Base-by-base conservation (phyloP, 1,284 basidiomycete species). In the Schizopora paradoxa region DNA sequence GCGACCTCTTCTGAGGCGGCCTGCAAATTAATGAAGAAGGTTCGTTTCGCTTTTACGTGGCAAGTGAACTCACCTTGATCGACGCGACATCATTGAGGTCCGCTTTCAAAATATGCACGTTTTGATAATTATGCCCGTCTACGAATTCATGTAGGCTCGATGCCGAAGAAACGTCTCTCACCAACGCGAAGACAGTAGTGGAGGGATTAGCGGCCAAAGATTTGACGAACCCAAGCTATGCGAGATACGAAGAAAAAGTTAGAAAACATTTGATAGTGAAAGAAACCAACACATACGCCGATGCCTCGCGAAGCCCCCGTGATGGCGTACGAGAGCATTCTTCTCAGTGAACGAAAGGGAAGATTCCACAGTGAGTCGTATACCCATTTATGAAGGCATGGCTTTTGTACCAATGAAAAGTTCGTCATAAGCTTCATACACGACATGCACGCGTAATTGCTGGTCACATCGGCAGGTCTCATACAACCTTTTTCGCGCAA, bases 211-310 rank as follows among this genome's bases (percentile, higher is more conserved):
- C 29, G 19, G 48, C 52, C 16, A 67, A 54, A 25, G 62, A 56
- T 6, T 54, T 54, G 14, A 66, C 61, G 47, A 65, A 67, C 48
- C 62, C 66, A 33, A 62, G 54, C 65, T 67, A 22, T 21, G n/a
- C n/a, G n/a, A n/a, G n/a, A n/a, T n/a, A n/a, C n/a, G n/a, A 35
- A 37, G 32, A 18, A 13, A 25, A 23, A 36, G 16, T 14, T 21
- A 14, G 5, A 10, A 22, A 3, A 11, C n/a, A 37, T 26, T 10
- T 25, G 18, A 35, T 33, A 10, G 23, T 22, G 7, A 7, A 18
- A 31, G 7, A 7, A 25, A 31, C 25, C 36, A 16, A 13, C 21
- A 49, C 51, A 29, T 35, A 61, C 59, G 14, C 64, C 63, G 25
- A 66, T 58, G 32, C 63, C 63, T 19, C 61, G 56, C 21, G 57